Evolutionary conservation across 768 basidiomycete genomes (phyloP).

Genomic region (Leucocoprinus birnbaumii): DNA sequence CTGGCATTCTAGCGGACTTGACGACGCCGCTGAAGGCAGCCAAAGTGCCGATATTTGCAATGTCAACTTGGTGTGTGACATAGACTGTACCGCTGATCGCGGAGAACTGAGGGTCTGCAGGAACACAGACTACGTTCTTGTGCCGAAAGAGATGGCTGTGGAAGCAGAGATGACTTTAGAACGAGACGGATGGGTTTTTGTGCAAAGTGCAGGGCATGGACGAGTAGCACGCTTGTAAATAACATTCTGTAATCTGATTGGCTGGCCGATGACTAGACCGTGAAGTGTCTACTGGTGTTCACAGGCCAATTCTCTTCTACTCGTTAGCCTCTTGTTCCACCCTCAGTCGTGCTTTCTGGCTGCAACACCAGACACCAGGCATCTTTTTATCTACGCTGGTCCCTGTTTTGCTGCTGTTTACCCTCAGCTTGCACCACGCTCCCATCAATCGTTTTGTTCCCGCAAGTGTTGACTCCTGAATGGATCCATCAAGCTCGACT

Average conservation of each 20-base stretch:
- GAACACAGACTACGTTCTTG: slow-evolving; percentile 67
- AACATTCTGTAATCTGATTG: slow-evolving; percentile 9
- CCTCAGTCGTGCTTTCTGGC: not conserved
- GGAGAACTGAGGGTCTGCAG: slow-evolving; percentile 24
- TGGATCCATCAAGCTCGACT: slow-evolving; percentile 8
- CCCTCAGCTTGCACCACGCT: not conserved
- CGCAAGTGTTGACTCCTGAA: not conserved
- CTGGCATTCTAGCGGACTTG: slow-evolving; percentile 54
- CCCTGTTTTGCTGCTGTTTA: not conserved
- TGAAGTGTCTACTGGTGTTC: too few species aligned
- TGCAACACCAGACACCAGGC: not conserved
- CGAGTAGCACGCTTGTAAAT: slow-evolving; percentile 19
- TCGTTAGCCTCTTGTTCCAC: not conserved
- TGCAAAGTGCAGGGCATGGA: slow-evolving; percentile 20
- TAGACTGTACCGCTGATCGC: not conserved
- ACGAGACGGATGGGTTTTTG: slow-evolving; percentile 52
- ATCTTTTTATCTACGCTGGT: not conserved
- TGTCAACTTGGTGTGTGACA: slow-evolving; percentile 56
- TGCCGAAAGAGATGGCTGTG: slow-evolving; percentile 40
- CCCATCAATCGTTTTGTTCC: slow-evolving; percentile 5
- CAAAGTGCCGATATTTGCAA: slow-evolving; percentile 52
- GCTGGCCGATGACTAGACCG: not conserved
- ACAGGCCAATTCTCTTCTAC: not conserved
- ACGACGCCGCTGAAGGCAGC: slow-evolving; percentile 50
- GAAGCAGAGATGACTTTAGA: slow-evolving; percentile 40